Evolutionary conservation across 2,329 filamentous ascomycete species (phyloP).

Genomic region (Beauveria australis): DNA sequence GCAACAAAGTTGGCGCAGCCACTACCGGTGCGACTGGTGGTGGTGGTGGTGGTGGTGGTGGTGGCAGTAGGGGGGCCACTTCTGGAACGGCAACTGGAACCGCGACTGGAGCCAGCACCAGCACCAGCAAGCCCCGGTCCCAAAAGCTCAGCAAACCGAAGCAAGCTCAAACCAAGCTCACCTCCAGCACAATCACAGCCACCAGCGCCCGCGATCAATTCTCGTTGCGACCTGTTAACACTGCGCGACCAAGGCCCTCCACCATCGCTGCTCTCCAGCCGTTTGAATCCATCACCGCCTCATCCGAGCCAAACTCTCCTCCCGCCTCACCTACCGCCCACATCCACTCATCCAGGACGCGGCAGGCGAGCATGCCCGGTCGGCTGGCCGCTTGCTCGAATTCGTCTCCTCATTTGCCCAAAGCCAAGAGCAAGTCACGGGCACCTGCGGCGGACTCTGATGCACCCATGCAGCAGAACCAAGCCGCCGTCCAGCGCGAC

Average conservation of each 20-base stretch:
- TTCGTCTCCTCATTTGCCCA: constrained; percentile 23
- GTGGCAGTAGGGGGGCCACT: constrained; percentile 5
- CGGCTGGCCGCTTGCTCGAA: constrained; percentile 24
- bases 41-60: neutral
- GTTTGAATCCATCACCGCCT: neutral
- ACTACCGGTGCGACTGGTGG: neutral
- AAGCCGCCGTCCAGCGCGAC: constrained; percentile 14
- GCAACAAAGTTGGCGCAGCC: constrained; percentile 1
- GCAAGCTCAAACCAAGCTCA: neutral
- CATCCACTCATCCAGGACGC: constrained; percentile 7
- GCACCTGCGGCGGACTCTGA: neutral
- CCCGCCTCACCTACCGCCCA: constrained; percentile 16
- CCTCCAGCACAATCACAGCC: neutral
- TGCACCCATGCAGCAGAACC: constrained; percentile 4
- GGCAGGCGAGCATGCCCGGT: constrained; percentile 33
- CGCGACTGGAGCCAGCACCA: constrained; percentile 5
- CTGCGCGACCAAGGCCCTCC: constrained; percentile 27
- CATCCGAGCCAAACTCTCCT: constrained; percentile 28
- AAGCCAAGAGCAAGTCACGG: constrained; percentile 18
- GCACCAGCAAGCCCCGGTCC: constrained; percentile 5
- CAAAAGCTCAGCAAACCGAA: constrained; percentile 1
- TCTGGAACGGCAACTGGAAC: constrained; percentile 9
- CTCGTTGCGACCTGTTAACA: constrained; percentile 29
- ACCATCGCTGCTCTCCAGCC: neutral
- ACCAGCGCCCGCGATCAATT: neutral